Conservation (phyloP, 768 basidiomycete genomes). For the Candolleomyces aberdarensis region DNA sequence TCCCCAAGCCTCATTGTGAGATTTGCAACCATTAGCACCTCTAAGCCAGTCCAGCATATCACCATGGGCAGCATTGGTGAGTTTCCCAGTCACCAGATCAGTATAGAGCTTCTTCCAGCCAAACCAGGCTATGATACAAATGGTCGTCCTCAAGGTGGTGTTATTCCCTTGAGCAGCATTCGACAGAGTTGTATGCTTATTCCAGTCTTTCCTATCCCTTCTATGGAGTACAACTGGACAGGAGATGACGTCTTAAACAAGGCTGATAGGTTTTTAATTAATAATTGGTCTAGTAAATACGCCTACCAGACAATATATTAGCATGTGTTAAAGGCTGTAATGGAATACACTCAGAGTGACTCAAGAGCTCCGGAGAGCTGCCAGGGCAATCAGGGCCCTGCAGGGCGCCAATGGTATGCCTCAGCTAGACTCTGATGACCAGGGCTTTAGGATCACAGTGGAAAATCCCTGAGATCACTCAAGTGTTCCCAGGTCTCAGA, state of each 20-base stretch:
- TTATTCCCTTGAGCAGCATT: slow-evolving; percentile 30
- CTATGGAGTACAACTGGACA: slow-evolving; percentile 7
- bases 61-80: no score
- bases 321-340: not conserved
- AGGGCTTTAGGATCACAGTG: no score
- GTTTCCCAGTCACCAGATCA: no score
- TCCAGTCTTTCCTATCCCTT: slow-evolving; percentile 16
- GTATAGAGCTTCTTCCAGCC: no score
- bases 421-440: no score
- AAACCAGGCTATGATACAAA: no score
- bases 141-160: slow-evolving; percentile 11
- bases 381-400: not conserved
- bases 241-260: slow-evolving; percentile 17
- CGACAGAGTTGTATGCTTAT: slow-evolving; percentile 30
- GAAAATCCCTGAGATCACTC: no score
- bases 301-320: slow-evolving; percentile 26
- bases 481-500: no score
- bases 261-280: slow-evolving; percentile 17
- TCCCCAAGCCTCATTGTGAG: no score
- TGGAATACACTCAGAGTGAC: not conserved
- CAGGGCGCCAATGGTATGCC: no score
- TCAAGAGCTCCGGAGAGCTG: not conserved
- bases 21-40: no score
- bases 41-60: no score
- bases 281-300: slow-evolving; percentile 25